Evolutionary conservation across 768 basidiomycete species (phyloP).

Genomic region (Macrolepiota albuminosa): DNA sequence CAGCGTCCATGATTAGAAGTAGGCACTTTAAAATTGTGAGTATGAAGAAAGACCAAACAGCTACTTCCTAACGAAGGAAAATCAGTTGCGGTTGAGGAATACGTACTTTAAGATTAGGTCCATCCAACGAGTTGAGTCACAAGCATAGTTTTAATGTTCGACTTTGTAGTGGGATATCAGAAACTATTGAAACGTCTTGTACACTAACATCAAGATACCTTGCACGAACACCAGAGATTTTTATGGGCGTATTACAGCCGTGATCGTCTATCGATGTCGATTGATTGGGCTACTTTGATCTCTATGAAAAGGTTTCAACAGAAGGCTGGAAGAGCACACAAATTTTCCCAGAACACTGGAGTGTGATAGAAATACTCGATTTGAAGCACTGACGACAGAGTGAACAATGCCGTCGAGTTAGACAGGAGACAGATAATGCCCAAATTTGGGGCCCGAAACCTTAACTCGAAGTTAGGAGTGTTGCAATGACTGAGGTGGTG

Average conservation of each 20-base stretch:
- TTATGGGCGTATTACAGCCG: background rate
- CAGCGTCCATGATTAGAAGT: slow-evolving; percentile 1
- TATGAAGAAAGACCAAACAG: background rate
- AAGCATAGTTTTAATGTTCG: slow-evolving; percentile 1
- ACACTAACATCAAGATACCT: background rate
- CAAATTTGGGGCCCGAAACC: background rate
- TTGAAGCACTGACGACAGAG: background rate
- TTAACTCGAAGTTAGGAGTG: background rate
- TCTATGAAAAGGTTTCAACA: background rate
- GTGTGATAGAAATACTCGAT: background rate
- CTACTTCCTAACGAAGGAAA: background rate
- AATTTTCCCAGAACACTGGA: background rate
- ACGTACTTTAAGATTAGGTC: background rate
- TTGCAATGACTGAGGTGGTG: background rate
- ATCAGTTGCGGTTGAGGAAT: background rate
- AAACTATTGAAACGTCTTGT: background rate
- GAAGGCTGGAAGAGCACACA: background rate
- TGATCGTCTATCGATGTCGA: background rate
- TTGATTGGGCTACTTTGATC: background rate
- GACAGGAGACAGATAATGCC: background rate
- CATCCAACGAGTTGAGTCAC: background rate
- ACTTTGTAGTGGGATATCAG: background rate
- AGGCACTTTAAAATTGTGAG: background rate
- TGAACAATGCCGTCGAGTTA: background rate
- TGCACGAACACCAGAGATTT: background rate